These are phyloP conservation scores for Paecilomyces formosus DNA, from an alignment of 2,329 filamentous ascomycete genomes.

Conservation along the genomic window DNA sequence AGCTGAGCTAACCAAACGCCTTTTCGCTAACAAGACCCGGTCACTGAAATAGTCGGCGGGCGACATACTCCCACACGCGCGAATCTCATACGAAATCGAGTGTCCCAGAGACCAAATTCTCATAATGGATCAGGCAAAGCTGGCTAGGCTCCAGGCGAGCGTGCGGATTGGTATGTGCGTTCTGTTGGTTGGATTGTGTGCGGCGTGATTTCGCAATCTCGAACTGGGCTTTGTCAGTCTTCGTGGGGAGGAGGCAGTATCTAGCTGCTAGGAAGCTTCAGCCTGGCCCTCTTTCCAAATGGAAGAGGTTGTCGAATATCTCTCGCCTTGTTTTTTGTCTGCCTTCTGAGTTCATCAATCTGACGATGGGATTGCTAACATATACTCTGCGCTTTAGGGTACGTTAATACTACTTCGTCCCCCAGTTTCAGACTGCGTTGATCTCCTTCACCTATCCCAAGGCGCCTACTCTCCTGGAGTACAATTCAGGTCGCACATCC, in stretches of 20 bases:
- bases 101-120: conserved; percentile 5
- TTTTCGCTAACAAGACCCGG: not conserved
- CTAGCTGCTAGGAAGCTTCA: not conserved
- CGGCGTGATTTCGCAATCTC: not conserved
- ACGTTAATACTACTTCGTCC: not conserved
- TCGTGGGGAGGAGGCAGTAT: not conserved
- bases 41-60: not conserved
- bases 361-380: not conserved
- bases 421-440: not conserved
- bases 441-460: not conserved
- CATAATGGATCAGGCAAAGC: conserved; percentile 60
- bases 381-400: not conserved
- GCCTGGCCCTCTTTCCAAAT: not conserved
- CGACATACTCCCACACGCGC: not conserved
- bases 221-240: not conserved
- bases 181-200: conserved; percentile 4
- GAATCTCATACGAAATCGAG: not conserved
- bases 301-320: not conserved
- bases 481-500: not conserved
- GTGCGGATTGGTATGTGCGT: conserved; percentile 62
- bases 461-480: not conserved
- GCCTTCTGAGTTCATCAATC: not conserved
- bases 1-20: not conserved
- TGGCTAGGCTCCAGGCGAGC: conserved; percentile 59
- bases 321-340: not conserved